Conservation (phyloP, 176 grass and related monocot species). For the Eleusine coracana region DNA sequence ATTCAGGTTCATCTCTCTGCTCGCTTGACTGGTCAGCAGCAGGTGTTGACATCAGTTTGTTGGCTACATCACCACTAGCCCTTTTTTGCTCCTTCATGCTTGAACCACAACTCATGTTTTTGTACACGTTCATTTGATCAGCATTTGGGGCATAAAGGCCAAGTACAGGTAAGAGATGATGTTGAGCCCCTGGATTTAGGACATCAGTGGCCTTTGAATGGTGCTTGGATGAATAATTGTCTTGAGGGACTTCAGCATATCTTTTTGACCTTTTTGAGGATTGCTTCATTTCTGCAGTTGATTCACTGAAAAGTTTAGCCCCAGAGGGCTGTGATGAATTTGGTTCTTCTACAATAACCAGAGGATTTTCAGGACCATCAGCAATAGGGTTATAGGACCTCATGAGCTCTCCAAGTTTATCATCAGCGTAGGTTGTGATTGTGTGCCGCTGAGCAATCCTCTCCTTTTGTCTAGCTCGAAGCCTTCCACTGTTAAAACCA, state of each 20-base stretch:
- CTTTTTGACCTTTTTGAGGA: conserved; percentile 60
- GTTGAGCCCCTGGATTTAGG: conserved; percentile 56
- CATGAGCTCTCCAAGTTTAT: conserved; percentile 50
- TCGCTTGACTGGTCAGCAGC: conserved; percentile 43
- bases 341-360: conserved; percentile 48
- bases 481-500: conserved; percentile 74
- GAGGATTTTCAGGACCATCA: conserved; percentile 52
- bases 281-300: conserved; percentile 52
- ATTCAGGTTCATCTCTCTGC: conserved; percentile 46
- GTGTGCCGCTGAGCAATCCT: conserved; percentile 72
- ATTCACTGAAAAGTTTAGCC: conserved; percentile 53
- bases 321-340: conserved; percentile 46
- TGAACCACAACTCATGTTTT: conserved; percentile 42
- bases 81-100: conserved; percentile 57
- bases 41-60: conserved; percentile 34
- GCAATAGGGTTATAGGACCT: conserved; percentile 46
- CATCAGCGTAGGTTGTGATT: conserved; percentile 43
- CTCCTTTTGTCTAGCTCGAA: conserved; percentile 89
- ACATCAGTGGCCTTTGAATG: conserved; percentile 46
- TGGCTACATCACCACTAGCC: conserved; percentile 45
- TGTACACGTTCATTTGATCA: conserved; percentile 60
- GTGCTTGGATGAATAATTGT: conserved; percentile 64
- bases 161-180: conserved; percentile 82
- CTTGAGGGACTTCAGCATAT: conserved; percentile 60
- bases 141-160: conserved; percentile 96